Evolutionary conservation across 108 stramenopile genomes (phyloP), one percentile per base, ranked within the genome.

Genomic region (Cyclotella distinguenda): DNA sequence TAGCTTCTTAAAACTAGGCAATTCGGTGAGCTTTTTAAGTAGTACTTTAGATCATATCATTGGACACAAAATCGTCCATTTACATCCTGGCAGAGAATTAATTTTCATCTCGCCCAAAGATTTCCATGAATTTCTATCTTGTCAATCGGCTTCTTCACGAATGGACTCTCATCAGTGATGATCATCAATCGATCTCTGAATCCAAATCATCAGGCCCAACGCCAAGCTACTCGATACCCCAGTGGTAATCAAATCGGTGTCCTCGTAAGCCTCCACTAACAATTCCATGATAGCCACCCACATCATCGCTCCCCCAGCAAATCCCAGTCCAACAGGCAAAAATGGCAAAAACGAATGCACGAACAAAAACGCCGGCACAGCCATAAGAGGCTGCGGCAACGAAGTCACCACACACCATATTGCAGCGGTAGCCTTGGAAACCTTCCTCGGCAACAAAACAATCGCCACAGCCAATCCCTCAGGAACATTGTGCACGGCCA

Each of bases 401-500:
- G 86, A 89, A 11, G 99, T 96, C 38, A 95, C 75, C 13, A 99
- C 82, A 33, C 91, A 94, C 95, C 94, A 97, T 36, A 98, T 78
- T 16, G 89, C 91, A 7, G 97, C 96, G 7, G 92, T 90, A 16
- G 93, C 70, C 52, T 84, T 78, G 33, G 85, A 78, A 9, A 95
- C 91, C 50, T 91, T 94, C 23, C 91, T 65, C 30, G 97, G 95
- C 44, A 96, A 54, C 61, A 99, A 76, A 6, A 93, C 95, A 38
- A 99, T 90, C 8, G 96, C 95, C 71, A 97, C 96, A 6, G 99
- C 99, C 54, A 99, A 70, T 26, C 99, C 99, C 77, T 99, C 99
- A 2, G 99, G 99, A 42, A 99, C 84, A 81, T 99, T 99, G 82
- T 99, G 99, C 0, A 97, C 90, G 1, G 99, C 99, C 7, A 99